Evolutionary conservation across 495 filamentous ascomycete species (phyloP), one percentile per base, ranked within the genome.

Genomic region (Tuber magnatum): DNA sequence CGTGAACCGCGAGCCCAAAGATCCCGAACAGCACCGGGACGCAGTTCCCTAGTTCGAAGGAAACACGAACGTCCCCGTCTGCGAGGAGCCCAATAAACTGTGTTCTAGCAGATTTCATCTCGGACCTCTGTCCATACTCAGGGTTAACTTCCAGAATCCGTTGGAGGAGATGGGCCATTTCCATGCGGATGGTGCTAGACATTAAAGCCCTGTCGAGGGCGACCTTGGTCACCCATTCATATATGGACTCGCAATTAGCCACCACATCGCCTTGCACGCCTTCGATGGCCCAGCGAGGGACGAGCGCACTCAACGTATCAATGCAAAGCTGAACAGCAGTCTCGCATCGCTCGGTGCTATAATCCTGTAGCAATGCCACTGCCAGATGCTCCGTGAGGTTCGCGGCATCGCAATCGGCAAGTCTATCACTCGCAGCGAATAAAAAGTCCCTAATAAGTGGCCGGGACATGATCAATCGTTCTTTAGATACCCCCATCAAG

Each of bases 281-380:
- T 61, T 86, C 84, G 35, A 85, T 87, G 83, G 92, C 93, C 97
- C 73, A 90, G 84, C 39, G 85, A 80, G 41, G 86, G 87, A 75
- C 94, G 87, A 75, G 88, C 86, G 81, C 81, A 71, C 86, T 86
- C 86, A 97, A 87, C 77, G 92, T 84, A 70, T 91, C 89, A 41
- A 97, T 85, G 74, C 91, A 91, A 70, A 92, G 80, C 41, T 87
- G 86, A 56, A 93, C 84, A 14, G 92, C 88, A 56, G 90, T 90
- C 84, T 99, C 96, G 56, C 92, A 96, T 48, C 90, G 88, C 75
- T 91, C 88, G 79, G 91, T 88, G 42, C 88, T 87, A 81, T 91
- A 89, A 5, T 85, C 82, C 70, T 87, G 85, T 12, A 97, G 86
- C 20, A 94, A 86, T 32, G 85, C 85, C 43, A 90, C 85, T 68